Conservation (phyloP, 176 grass and related monocot genomes). For the Canna indica region DNA sequence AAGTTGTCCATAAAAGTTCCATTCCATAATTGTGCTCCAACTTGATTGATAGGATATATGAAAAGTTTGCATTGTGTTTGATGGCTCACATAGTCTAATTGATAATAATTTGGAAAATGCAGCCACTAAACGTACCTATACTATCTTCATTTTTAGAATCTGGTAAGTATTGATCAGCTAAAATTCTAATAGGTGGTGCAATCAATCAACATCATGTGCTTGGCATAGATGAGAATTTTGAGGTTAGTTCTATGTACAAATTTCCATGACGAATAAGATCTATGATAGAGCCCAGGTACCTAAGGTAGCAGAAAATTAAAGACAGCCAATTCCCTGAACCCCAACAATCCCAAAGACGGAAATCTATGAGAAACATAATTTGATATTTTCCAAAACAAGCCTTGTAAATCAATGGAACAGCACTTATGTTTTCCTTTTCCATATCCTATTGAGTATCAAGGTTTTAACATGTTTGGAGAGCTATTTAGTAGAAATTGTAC, state of each 20-base stretch:
- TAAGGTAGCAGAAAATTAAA: neutral
- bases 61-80: no score
- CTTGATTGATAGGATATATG: no score
- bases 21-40: no score
- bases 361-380: no score
- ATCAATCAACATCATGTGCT: neutral
- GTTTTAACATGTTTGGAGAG: constrained; percentile 2
- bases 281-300: neutral
- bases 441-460: neutral
- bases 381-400: no score
- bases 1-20: no score
- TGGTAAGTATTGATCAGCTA: neutral
- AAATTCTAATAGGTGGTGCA: neutral
- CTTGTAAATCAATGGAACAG: neutral
- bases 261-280: neutral
- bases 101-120: no score
- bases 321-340: no score
- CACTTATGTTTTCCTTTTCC: neutral
- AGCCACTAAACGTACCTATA: no score
- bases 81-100: no score
- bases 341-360: no score
- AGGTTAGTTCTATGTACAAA: neutral
- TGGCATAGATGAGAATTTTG: neutral
- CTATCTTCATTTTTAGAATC: no score
- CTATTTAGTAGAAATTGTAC: constrained; percentile 25